Evolutionary conservation across 768 basidiomycete genomes (phyloP).

Genomic region (Russula earlei): DNA sequence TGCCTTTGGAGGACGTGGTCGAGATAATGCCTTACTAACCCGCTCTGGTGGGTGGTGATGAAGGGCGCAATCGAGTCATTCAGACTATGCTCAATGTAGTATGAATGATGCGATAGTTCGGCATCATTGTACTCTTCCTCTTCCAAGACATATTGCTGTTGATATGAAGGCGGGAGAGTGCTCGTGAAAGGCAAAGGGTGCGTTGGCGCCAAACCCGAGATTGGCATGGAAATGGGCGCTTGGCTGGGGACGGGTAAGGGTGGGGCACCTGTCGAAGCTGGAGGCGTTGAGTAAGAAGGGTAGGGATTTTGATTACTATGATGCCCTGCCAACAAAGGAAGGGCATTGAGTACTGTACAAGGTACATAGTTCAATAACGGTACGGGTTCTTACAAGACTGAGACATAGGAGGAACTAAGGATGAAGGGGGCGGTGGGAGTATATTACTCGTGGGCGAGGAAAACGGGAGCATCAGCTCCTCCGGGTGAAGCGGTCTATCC

Average conservation of each 20-base stretch:
- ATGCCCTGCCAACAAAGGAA: conserved; percentile 41
- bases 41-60: conserved; percentile 22
- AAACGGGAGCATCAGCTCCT: conserved; percentile 18
- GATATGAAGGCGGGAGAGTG: conserved; percentile 16
- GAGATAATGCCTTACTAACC: conserved; percentile 42
- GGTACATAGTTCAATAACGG: conserved; percentile 54
- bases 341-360: conserved; percentile 63
- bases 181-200: conserved; percentile 5
- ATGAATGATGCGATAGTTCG: conserved; percentile 8
- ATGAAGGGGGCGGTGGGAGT: conserved; percentile 37
- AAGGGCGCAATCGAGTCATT: conserved; percentile 18
- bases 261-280: not conserved
- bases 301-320: conserved; percentile 21
- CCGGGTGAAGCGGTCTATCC: conserved; percentile 13
- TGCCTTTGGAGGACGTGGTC: conserved; percentile 54
- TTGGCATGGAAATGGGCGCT: not conserved
- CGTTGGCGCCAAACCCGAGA: not conserved
- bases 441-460: conserved; percentile 28
- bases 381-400: conserved; percentile 64
- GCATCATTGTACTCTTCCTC: conserved; percentile 18
- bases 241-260: not conserved
- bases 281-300: conserved; percentile 18
- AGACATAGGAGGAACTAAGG: conserved; percentile 35
- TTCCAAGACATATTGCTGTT: conserved; percentile 15
- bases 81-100: conserved; percentile 19